Conservation (phyloP, 2,329 filamentous ascomycete genomes). For the Sporothrix globosa region DNA sequence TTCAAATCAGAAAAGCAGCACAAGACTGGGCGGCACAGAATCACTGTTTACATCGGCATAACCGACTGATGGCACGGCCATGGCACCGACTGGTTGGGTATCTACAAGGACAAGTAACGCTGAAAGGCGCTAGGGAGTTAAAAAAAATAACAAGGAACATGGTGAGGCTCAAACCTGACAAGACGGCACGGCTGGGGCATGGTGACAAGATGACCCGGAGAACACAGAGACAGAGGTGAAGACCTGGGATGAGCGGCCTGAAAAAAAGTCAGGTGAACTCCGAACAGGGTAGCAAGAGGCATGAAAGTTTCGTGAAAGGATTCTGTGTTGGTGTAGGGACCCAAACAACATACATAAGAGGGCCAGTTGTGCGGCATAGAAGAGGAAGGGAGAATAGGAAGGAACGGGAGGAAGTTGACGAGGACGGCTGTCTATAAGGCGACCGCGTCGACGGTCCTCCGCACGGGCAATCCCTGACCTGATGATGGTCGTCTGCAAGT, state of each 20-base stretch:
- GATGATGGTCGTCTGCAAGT: not conserved
- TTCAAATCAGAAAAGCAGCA: too few species aligned
- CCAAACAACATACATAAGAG: not conserved
- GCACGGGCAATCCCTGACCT: not conserved
- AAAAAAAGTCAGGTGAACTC: not conserved
- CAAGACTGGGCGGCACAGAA: not conserved
- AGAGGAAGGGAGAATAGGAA: not conserved
- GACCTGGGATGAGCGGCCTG: not conserved
- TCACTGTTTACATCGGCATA: not conserved
- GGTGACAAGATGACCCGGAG: not conserved
- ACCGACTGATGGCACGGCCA: not conserved
- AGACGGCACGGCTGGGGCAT: not conserved
- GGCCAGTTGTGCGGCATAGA: not conserved
- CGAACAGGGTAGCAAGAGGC: not conserved
- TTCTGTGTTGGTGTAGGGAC: conserved; percentile 1
- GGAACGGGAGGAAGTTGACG: not conserved
- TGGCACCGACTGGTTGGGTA: not conserved
- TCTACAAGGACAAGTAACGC: not conserved
- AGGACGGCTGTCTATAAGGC: not conserved
- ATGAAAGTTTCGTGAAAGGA: not conserved
- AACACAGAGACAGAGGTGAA: not conserved
- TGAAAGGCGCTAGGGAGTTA: not conserved
- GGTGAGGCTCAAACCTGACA: not conserved
- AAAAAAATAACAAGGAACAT: not conserved
- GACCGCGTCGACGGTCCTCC: not conserved